phyloP scores from a whole-genome alignment of 805 yeast species.

The Allodekkera sacchari region DNA sequence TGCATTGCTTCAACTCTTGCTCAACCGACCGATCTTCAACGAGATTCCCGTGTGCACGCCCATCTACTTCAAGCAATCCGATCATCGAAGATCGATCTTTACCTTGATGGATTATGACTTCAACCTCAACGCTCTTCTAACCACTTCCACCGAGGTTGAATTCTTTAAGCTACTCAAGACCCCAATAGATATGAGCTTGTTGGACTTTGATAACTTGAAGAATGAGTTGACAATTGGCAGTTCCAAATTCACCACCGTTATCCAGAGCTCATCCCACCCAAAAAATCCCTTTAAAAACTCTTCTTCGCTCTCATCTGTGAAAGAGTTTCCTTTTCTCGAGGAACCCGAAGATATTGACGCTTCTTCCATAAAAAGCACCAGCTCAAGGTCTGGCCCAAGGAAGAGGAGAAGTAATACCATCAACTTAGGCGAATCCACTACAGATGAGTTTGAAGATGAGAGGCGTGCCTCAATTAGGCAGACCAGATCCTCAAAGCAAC shows the following conservation, averaged over 20 bases:
- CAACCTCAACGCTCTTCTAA: constrained; percentile 20
- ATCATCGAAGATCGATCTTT: constrained; percentile 16
- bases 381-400: constrained; percentile 1
- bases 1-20: constrained; percentile 28
- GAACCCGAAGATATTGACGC: no score
- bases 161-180: constrained; percentile 16
- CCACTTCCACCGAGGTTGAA: constrained; percentile 17
- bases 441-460: constrained; percentile 6
- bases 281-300: constrained; percentile 1
- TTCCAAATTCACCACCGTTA: constrained; percentile 13
- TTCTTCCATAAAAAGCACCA: no score
- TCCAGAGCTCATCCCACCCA: constrained; percentile 12
- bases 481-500: constrained; percentile 22
- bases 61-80: constrained; percentile 23
- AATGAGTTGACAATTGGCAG: constrained; percentile 19
- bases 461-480: constrained; percentile 13
- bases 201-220: constrained; percentile 19
- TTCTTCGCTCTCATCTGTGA: background rate
- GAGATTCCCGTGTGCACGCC: constrained; percentile 33
- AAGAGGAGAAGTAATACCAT: constrained; percentile 24
- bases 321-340: background rate
- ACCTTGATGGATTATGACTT: constrained; percentile 26
- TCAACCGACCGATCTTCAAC: constrained; percentile 29
- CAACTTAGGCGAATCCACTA: constrained; percentile 12
- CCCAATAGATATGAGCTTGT: constrained; percentile 18